Percentiles rank a stretch among this genome's conserved stretches.
Conservation (phyloP, 768 basidiomycete genomes). For the Lyophyllum atratum region DNA sequence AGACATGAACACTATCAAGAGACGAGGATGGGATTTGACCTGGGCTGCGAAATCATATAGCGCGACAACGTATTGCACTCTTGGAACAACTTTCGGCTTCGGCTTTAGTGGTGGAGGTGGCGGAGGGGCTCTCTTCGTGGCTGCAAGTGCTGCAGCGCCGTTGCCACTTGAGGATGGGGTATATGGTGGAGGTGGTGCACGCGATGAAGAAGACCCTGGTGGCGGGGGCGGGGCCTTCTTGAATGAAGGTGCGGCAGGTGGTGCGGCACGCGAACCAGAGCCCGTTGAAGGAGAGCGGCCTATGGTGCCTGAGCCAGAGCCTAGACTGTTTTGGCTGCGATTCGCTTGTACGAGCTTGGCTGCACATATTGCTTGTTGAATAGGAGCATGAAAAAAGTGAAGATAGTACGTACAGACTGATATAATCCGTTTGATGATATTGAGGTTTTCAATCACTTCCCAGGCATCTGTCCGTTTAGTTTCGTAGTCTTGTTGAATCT, state of each 20-base stretch:
- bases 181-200: conserved; percentile 49
- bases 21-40: conserved; percentile 36
- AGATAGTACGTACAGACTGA: conserved; percentile 70
- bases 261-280: conserved; percentile 45
- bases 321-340: conserved; percentile 33
- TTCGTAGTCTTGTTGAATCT: conserved; percentile 80
- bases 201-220: conserved; percentile 34
- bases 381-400: neutral
- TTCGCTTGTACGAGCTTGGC: conserved; percentile 69
- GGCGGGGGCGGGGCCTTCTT: conserved; percentile 58
- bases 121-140: conserved; percentile 78
- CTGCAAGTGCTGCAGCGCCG: conserved; percentile 34
- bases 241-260: conserved; percentile 36
- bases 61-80: conserved; percentile 81
- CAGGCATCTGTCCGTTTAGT: conserved; percentile 82
- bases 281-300: conserved; percentile 29
- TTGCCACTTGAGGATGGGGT: conserved; percentile 28
- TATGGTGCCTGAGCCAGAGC: conserved; percentile 36
- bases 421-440: conserved; percentile 80
- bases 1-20: neutral
- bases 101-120: conserved; percentile 92
- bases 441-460: conserved; percentile 74
- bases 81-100: conserved; percentile 72
- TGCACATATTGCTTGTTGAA: conserved; percentile 26
- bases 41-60: conserved; percentile 95